Percentiles rank a stretch among this genome's conserved stretches.
Evolutionary conservation across 2,329 filamentous ascomycete genomes (phyloP).

Genomic region (Neofusicoccum laricinum): DNA sequence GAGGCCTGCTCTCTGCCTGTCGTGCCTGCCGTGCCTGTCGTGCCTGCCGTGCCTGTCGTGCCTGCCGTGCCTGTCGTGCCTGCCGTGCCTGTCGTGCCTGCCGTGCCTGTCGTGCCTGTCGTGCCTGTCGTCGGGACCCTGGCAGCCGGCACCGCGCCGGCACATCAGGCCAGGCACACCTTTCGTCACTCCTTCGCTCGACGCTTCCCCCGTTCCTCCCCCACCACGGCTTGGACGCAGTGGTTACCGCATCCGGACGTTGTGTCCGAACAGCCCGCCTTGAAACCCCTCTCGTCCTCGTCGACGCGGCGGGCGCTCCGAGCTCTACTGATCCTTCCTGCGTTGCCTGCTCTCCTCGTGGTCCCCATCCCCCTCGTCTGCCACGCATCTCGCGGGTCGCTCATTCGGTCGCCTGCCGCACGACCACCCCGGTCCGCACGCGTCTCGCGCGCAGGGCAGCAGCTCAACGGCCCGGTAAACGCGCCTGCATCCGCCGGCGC

Average conservation of each 20-base stretch:
- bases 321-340: background rate
- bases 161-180: background rate
- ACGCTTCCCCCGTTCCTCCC: background rate
- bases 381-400: background rate
- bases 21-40: background rate
- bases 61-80: no score
- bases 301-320: no score
- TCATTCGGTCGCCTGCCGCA: background rate
- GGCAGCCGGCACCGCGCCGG: no score
- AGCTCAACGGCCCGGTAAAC: background rate
- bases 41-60: no score
- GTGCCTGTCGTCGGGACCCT: no score
- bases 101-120: no score
- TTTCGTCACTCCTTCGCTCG: background rate
- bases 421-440: background rate
- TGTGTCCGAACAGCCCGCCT: background rate
- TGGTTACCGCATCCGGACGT: background rate
- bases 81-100: no score
- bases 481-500: background rate
- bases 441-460: background rate
- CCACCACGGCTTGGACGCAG: background rate
- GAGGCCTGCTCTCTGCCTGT: background rate
- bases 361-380: no score
- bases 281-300: background rate
- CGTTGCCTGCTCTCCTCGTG: background rate